Percentiles rank a stretch among this genome's conserved stretches.
These are phyloP conservation scores for Hirschioporus abietinus DNA, from an alignment of 768 basidiomycete genomes.

Conservation along the genomic window DNA sequence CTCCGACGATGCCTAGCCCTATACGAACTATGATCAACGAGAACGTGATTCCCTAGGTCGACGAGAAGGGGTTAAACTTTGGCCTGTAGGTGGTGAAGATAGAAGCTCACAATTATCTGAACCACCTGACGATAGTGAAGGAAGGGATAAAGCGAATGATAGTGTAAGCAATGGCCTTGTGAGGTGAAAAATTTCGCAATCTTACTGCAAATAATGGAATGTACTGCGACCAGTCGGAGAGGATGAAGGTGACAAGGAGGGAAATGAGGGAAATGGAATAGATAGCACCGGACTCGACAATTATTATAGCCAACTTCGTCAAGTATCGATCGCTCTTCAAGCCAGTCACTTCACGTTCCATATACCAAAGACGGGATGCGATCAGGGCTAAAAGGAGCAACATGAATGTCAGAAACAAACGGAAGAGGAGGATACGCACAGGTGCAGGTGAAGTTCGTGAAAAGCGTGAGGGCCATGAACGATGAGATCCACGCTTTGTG, in stretches of 20 bases:
- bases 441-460: not conserved
- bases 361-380: not conserved
- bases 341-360: not conserved
- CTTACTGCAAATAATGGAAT: not conserved
- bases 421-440: not conserved
- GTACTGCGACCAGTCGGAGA: not conserved
- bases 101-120: not conserved
- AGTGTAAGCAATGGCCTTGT: not conserved
- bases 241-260: not conserved
- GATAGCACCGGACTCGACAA: conserved; percentile 10
- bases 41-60: conserved; percentile 29
- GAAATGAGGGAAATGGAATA: conserved; percentile 5
- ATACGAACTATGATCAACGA: conserved; percentile 36
- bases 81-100: too few species aligned
- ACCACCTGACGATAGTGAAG: not conserved
- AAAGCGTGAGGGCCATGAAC: not conserved
- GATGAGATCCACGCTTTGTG: not conserved
- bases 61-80: not conserved
- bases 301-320: conserved; percentile 1
- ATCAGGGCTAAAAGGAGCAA: not conserved
- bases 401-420: too few species aligned
- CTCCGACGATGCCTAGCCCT: conserved; percentile 28
- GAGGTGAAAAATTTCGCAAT: not conserved
- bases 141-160: not conserved
- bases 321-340: not conserved